Base-by-base conservation (phyloP, 257 asterid species). In the Capsicum baccatum region DNA sequence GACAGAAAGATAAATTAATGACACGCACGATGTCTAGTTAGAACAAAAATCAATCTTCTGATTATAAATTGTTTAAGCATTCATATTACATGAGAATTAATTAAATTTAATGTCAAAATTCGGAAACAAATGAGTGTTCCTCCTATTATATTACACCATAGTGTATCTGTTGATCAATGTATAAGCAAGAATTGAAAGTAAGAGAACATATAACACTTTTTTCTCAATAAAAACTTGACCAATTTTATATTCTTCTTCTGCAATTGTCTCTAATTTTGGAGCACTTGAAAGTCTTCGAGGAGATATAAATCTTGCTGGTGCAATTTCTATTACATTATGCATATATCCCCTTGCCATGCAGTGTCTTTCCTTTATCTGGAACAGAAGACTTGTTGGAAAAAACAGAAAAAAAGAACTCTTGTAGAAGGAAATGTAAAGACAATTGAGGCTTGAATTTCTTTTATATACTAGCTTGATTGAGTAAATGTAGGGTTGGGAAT, bases 221-320 rank as follows among this genome's bases (percentile, higher is more conserved):
- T 39, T 67, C 62, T 59, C 62, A 56, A 47, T 57, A 79, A 54
- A 17, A 21, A 13, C 62, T 78, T 17, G 17, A 73, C 54, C 59
- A 50, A 14, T 26, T 62, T n/a, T 42, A 4, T 70, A 54, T 47
- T 79, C 70, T 68, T 83, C 86, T 86, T 83, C 86, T 11, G 55
- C 59, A 11, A 86, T 86, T 74, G 88, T 86, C 66, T 86, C 88
- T 47, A 86, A n/a, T 52, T 59, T 52, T 21, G 88, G 88, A 39
- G 84, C 86, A 64, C 33, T 83, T 48, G 88, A 83, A 57, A 80
- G 19, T n/a, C 44, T 86, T 60, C 52, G 81, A 68, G 81, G 81
- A 33, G 81, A 63, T 26, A 86, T 83, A 26, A 70, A 21, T 19
- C 81, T 76, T 17, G 87, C 68, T 4, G 86, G 87, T 37, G 83